Base-by-base conservation (phyloP, 306 rosid genomes). In the Vigna trinervia region DNA sequence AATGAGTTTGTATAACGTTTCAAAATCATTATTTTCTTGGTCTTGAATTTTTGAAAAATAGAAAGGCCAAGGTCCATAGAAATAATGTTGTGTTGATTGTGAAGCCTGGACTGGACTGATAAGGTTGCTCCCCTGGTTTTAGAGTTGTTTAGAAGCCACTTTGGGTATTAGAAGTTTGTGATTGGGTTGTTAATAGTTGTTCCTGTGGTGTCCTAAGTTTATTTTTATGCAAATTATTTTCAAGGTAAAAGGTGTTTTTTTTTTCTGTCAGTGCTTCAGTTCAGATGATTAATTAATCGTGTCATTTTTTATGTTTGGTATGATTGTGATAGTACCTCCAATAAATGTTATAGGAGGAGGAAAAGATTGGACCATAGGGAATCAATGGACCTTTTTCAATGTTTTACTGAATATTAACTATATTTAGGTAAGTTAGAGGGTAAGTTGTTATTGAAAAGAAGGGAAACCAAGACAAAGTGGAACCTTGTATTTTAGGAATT, bases 211-310 rank as follows among this genome's bases (percentile, higher is more conserved):
- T 46, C 5, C 79, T 32, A 60, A 60, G 67, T n/a, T 45, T 30
- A 14, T 73, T 45, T 43, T 78, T 34, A 46, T 69, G 70, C 50
- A 69, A 3, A 47, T 69, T 69, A 57, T 68, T 69, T 39, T 17
- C 39, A 66, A 60, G 45, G 38, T 3, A 67, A 56, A 61, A 62
- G 71, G 10, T 64, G 48, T 3, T 26, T 26, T 26, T 26, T 26
- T 5, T 38, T 38, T 38, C 2, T 8, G 3, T 10, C 11, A 39
- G 45, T 39, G 45, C 46, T 8, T 41, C 46, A 17, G 56, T 39
- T 15, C 56, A 22, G 65, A 10, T 71, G 19, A 41, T 62, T 62
- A 71, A 41, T 17, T 26, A 62, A 5, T 39, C 13, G 9, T 20
- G 22, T 15, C 26, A 51, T 50, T 65, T 39, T 26, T 51, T n/a